Conservation (phyloP, 2,329 filamentous ascomycete species). For the Scedosporium apiospermum region DNA sequence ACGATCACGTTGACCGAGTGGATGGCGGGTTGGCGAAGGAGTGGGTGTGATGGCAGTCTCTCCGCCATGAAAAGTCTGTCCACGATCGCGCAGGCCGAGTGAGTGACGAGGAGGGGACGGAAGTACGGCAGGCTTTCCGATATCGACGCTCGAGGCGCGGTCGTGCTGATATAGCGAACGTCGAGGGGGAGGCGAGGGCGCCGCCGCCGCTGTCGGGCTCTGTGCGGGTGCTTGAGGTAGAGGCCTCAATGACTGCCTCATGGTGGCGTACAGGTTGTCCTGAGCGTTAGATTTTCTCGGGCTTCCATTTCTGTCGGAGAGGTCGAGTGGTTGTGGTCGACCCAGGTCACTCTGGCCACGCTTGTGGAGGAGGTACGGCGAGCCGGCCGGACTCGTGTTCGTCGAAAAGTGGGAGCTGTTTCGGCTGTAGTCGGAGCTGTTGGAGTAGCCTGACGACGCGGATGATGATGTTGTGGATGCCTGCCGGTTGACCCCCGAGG, state of each 20-base stretch:
- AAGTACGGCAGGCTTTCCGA: slow-evolving; percentile 28
- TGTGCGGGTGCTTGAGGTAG: slow-evolving; percentile 55
- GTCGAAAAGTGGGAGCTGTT: slow-evolving; percentile 66
- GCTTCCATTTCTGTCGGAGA: slow-evolving; percentile 27
- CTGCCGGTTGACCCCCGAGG: slow-evolving; percentile 40
- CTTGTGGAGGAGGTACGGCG: slow-evolving; percentile 46
- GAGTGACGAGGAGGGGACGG: neutral
- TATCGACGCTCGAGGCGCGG: slow-evolving; percentile 56
- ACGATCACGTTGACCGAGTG: neutral
- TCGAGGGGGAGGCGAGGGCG: slow-evolving; percentile 13
- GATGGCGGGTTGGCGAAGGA: neutral
- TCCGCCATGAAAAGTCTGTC: neutral
- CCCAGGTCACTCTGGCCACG: slow-evolving; percentile 67
- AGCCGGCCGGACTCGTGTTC: slow-evolving; percentile 49
- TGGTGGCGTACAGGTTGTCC: slow-evolving; percentile 60
- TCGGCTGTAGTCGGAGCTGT: slow-evolving; percentile 48
- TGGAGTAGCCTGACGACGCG: slow-evolving; percentile 60
- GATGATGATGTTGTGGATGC: slow-evolving; percentile 62
- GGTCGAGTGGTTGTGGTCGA: slow-evolving; percentile 39
- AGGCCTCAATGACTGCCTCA: slow-evolving; percentile 69
- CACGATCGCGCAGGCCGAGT: neutral
- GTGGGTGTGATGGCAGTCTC: slow-evolving; percentile 32
- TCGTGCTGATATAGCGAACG: slow-evolving; percentile 27
- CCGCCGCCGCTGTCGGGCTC: neutral
- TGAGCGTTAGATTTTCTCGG: slow-evolving; percentile 27